A percentile compares a stretch with the other conserved stretches of the same genome.
phyloP scores from a whole-genome alignment of 1,284 basidiomycete species.

The Rhodotorula sp. region DNA sequence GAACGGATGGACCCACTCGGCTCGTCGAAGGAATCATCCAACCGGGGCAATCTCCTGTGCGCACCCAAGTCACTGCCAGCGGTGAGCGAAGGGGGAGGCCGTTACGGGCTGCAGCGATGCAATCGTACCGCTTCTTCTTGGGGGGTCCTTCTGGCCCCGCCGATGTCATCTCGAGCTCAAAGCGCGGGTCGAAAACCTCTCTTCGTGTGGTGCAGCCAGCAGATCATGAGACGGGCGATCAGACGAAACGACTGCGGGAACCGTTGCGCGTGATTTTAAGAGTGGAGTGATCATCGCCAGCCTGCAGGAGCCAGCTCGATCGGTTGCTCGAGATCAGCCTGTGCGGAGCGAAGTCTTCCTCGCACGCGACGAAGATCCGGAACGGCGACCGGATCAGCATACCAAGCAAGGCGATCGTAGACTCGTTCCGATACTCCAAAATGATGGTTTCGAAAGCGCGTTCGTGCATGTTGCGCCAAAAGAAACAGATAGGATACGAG shows the following conservation, averaged over 20 bases:
- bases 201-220: too few relatives aligned
- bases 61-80: not conserved
- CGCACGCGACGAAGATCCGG: not conserved
- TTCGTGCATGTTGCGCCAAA: too few relatives aligned
- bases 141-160: constrained; percentile 2
- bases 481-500: too few relatives aligned
- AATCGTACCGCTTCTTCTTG: constrained; percentile 19
- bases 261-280: not conserved
- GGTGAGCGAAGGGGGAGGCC: not conserved
- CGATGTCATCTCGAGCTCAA: not conserved
- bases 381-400: not conserved
- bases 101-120: too few relatives aligned
- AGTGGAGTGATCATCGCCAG: not conserved
- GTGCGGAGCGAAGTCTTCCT: too few relatives aligned
- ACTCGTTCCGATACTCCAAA: too few relatives aligned
- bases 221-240: too few relatives aligned
- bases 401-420: too few relatives aligned
- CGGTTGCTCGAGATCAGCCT: not conserved
- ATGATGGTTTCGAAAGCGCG: too few relatives aligned
- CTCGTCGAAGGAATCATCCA: constrained; percentile 25
- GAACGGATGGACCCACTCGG: not conserved
- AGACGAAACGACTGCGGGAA: too few relatives aligned
- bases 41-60: constrained; percentile 25
- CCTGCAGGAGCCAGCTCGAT: not conserved
- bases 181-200: not conserved